Evolutionary conservation across 2,329 filamentous ascomycete species (phyloP), one percentile per base, ranked within the genome.

Genomic region (Colletotrichum limetticola): DNA sequence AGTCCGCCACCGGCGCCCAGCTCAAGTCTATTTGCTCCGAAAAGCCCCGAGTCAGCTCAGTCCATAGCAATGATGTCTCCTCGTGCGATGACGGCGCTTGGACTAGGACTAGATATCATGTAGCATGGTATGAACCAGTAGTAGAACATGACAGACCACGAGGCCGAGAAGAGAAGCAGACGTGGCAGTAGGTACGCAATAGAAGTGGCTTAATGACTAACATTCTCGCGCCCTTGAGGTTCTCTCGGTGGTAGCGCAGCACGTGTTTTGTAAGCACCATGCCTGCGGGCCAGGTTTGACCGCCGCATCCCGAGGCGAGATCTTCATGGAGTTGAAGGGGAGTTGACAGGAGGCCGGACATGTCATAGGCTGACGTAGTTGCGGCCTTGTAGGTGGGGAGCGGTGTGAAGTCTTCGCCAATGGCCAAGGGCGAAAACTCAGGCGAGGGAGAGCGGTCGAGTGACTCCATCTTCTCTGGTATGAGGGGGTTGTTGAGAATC

Each of bases 251-350:
- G 79, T 92, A 92, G 65, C 92, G 90, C 72, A 98, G 87, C 88
- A 98, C 89, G 80, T 98, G 97, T 82, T 93, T 94, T 24, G 93
- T 90, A 66, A 99, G 86, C 19, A 97, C 90, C 91, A 97, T 93
- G 12, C 97, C 97, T 0, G 96, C 96, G 3, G 95, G 96, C 97
- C 97, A 98, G 12, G 97, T 88, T 83, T 97, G 94, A 2, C 97
- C 97, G 61, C 97, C 97, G 82, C 97, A 98, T 74, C 97, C 97
- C 75, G 94, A 91, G 70, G 90, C 91, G 60, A 98, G 88, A 82
- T 98, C 95, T 82, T 98, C 95, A 78, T 94, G 93, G 19, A 98
- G 89, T 73, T 89, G 87, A 74, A 98, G 87, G 12, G 93, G 91
- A 60, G 89, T 85, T 24, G 86, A 83, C 42, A 98, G 87, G 65